Evolutionary conservation across 2,329 filamentous ascomycete species (phyloP).

Genomic region (Xylogone sp.): DNA sequence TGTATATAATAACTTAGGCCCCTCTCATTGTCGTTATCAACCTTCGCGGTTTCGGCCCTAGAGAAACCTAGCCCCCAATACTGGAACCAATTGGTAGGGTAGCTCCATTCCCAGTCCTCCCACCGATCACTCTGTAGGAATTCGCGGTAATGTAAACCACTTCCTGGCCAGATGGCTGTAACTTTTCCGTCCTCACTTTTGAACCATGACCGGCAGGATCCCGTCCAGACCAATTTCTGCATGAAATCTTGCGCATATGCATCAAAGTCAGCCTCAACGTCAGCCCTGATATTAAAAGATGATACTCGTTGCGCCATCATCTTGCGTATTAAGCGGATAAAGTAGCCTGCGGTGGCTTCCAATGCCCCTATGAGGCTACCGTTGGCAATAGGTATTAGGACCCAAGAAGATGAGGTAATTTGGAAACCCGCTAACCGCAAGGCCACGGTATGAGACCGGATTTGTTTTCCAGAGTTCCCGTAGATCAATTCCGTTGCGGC

Average conservation of each 20-base stretch:
- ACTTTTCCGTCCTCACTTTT: constrained; percentile 28
- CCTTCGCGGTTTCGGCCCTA: background rate
- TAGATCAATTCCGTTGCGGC: constrained; percentile 5
- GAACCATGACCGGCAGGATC: constrained; percentile 41
- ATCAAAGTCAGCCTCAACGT: constrained; percentile 47
- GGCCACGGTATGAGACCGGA: constrained; percentile 9
- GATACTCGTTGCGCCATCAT: background rate
- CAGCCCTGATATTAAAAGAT: constrained; percentile 6
- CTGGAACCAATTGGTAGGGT: constrained; percentile 33
- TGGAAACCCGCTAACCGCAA: constrained; percentile 4
- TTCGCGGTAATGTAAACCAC: constrained; percentile 48
- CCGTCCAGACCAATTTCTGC: constrained; percentile 40
- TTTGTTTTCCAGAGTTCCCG: constrained; percentile 6
- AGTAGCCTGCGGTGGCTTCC: constrained; percentile 1
- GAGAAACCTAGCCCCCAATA: background rate
- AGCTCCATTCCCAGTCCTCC: constrained; percentile 43
- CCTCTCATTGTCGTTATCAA: background rate
- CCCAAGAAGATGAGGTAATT: constrained; percentile 6
- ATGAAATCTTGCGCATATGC: constrained; percentile 41
- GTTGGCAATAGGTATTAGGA: constrained; percentile 8
- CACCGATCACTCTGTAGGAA: constrained; percentile 38
- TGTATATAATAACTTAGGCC: background rate
- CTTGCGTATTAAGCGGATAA: background rate
- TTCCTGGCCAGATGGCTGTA: constrained; percentile 38
- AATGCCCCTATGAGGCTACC: constrained; percentile 1